Base-by-base conservation (phyloP, 331 rosid genomes). In the Malus hybrid region DNA sequence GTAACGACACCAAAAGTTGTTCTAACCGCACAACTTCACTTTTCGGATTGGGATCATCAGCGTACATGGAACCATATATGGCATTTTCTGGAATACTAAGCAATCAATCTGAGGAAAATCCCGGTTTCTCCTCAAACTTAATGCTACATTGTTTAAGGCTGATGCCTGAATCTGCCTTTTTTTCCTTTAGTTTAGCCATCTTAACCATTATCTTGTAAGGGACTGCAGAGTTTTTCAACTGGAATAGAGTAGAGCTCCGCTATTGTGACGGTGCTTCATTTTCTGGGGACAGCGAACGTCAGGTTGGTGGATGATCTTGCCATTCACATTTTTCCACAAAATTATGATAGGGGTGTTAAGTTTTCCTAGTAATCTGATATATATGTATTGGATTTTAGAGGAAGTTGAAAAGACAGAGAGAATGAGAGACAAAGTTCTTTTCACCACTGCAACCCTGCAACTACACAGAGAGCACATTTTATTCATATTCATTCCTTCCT, bases 241-340 rank as follows among this genome's bases (percentile, higher is more conserved):
- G 97, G 97, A 94, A 92, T 74, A 83, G 97, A 84, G 90, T 89
- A 34, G 86, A 89, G 84, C 86, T 94, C 78, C 97, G 97, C 31
- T 94, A 92, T 54, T 94, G 99, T 69, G 97, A 94, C 15, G 99
- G 97, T 28, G 97, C 97, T 67, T 94, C 99, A 32, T 94, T 92
- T 67, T 29, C 92, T 24, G 97, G 99, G 59, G 97, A 92, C 75
- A 48, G 82, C 65, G 93, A 90, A 70, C 77, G 88, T 73, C 79
- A 83, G 97, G 99, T 94, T 78, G 6, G 73, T 22, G 57, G n/a
- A 19, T 52, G 57, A 63, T 73, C 70, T 63, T 33, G 14, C 64
- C 65, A 33, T 73, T 65, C 28, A 70, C 36, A 69, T 24, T 50
- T 39, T 52, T 6, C 64, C 56, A 52, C 20, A 52, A 52, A 52